Base-by-base conservation (phyloP, 495 filamentous ascomycete species). In the Gamarada debralockiae region DNA sequence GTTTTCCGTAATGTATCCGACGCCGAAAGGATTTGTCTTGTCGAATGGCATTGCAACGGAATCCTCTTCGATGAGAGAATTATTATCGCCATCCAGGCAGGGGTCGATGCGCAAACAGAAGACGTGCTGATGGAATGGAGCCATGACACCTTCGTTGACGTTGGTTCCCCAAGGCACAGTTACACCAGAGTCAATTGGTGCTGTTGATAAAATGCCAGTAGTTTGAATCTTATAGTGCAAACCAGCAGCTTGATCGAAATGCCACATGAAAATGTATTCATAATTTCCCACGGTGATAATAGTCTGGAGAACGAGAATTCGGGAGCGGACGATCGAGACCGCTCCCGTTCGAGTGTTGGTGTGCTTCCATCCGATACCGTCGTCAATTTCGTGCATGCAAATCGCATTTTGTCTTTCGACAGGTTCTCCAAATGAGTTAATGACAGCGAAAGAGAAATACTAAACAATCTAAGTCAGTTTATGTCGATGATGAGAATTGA, bases 171-270 rank as follows among this genome's bases (percentile, higher is more conserved):
- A 84, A 0, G 83, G 81, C 58, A 78, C 78, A 66, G 86, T 73
- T 48, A 80, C 67, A 57, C 86, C 87, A 6, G 82, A 83, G 14
- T 87, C 71, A 65, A 89, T 89, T 33, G 84, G 83, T 18, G 83
- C 83, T 1, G 85, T 89, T 72, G 77, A 82, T 8, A 89, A 68
- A 52, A 89, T 86, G 1, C 85, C 85, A 1, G 59, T 62, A 3
- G 59, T 56, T 48, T 53, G 59, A 17, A 56, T 53, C 31, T 55
- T 48, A 49, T 56, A 59, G 23, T 68, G 71, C 36, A 93, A 57
- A 56, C 89, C 89, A 4, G 82, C 90, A 0, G 89, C 86, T 54
- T 90, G 88, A 65, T 90, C 87, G 67, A 96, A 87, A 47, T 87
- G 81, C 67, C 86, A 96, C 21, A 83, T 80, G 48, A 96, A 77